These are phyloP conservation scores for Lasiosphaeria hispida DNA, from an alignment of 495 filamentous ascomycete genomes.

Conservation along the genomic window DNA sequence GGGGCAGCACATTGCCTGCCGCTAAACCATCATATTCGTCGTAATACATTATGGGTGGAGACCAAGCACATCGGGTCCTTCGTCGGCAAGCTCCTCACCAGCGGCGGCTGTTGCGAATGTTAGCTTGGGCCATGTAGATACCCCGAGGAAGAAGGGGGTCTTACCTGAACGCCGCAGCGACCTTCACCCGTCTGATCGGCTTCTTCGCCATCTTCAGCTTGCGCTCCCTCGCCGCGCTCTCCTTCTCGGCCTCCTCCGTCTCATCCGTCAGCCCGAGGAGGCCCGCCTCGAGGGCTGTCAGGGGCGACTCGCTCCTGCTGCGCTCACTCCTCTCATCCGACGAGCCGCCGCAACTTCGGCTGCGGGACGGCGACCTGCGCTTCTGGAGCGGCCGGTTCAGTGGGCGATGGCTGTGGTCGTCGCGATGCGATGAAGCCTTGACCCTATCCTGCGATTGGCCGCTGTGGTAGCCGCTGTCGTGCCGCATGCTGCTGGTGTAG, in stretches of 20 bases:
- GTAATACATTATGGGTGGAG: too few species aligned
- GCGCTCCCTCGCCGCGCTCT: slow-evolving; percentile 18
- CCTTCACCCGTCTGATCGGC: slow-evolving; percentile 24
- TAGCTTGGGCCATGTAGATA: not conserved
- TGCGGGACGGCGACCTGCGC: slow-evolving; percentile 18
- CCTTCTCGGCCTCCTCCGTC: slow-evolving; percentile 11
- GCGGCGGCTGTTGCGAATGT: not conserved
- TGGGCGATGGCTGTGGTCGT: slow-evolving; percentile 5
- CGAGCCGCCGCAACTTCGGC: slow-evolving; percentile 10
- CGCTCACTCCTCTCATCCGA: slow-evolving; percentile 10
- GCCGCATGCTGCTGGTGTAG: slow-evolving; percentile 19
- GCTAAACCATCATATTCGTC: too few species aligned
- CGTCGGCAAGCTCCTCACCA: not conserved
- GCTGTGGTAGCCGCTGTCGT: slow-evolving; percentile 36
- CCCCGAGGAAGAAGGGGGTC: not conserved
- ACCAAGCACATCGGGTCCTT: too few species aligned
- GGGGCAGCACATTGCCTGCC: too few species aligned
- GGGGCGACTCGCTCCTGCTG: slow-evolving; percentile 26
- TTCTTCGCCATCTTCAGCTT: slow-evolving; percentile 18
- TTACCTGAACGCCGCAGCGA: slow-evolving; percentile 30
- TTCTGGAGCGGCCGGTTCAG: slow-evolving; percentile 10
- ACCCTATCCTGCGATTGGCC: slow-evolving; percentile 25
- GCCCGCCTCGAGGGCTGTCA: slow-evolving; percentile 23
- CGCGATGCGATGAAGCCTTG: slow-evolving; percentile 9
- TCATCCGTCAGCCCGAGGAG: slow-evolving; percentile 25